phyloP scores from a whole-genome alignment of 305 asterid species.

The Caryopteris hybrid region DNA sequence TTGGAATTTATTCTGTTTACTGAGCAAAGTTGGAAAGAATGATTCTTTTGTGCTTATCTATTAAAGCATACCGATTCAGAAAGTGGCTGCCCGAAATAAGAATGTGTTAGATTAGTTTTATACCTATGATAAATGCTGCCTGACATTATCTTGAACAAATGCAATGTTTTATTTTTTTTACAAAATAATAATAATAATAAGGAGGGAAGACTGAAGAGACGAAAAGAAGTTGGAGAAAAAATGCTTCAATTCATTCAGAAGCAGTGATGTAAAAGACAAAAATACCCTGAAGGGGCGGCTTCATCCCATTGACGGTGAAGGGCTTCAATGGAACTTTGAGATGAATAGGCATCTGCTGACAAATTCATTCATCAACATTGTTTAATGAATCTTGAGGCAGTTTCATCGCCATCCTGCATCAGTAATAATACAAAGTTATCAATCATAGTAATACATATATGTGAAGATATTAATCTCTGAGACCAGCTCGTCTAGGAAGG shows the following conservation, averaged over 20 bases:
- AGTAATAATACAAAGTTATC: not conserved
- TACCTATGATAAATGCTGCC: constrained; percentile 6
- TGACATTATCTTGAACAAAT: not conserved
- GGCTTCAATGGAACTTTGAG: not conserved
- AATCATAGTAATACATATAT: no score
- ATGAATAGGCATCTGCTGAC: not conserved
- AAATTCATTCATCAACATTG: not conserved
- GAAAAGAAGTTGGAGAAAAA: not conserved
- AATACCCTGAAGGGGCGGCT: not conserved
- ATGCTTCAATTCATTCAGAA: not conserved
- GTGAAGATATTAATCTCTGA: not conserved
- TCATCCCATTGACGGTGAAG: not conserved
- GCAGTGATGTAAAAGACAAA: not conserved
- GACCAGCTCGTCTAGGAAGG: no score
- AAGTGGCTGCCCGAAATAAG: not conserved
- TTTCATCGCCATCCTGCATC: not conserved
- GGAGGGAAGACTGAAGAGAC: no score
- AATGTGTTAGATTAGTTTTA: not conserved
- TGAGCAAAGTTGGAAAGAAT: constrained; percentile 9
- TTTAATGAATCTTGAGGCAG: not conserved
- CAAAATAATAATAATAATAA: no score
- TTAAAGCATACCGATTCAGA: not conserved
- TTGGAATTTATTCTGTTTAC: not conserved
- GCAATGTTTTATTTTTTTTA: no score
- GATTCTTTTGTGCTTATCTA: not conserved